Evolutionary conservation across 257 asterid species (phyloP).

Genomic region (Solanum pinnatisectum): DNA sequence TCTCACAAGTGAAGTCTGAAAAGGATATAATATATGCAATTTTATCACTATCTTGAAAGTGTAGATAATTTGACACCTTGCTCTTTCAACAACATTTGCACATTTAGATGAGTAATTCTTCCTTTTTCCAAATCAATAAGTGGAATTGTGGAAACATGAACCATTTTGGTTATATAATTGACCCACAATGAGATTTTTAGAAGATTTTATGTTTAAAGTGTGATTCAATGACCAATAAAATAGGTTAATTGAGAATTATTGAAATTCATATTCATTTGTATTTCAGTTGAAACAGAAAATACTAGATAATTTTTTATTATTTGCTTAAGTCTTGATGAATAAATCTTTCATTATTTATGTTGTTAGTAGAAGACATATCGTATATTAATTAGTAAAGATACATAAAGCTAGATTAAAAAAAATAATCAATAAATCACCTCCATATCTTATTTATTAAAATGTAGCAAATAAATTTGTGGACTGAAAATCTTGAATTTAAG

Average conservation of each 20-base stretch:
- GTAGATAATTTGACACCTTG: too few relatives aligned
- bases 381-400: not conserved
- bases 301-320: not conserved
- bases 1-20: too few relatives aligned
- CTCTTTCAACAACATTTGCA: not conserved
- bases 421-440: not conserved
- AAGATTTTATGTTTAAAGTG: not conserved
- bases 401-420: not conserved
- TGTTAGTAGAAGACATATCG: not conserved
- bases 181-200: not conserved
- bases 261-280: not conserved
- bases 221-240: not conserved
- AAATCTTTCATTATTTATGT: not conserved
- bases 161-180: not conserved
- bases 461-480: not conserved
- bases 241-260: not conserved
- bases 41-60: too few relatives aligned
- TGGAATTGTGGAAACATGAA: not conserved
- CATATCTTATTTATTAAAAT: not conserved
- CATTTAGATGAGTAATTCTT: not conserved
- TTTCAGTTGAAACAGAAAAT: not conserved
- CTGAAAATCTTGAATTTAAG: not conserved
- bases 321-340: not conserved
- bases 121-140: not conserved
- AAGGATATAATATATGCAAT: rapidly evolving